A percentile compares a stretch with the other conserved stretches of the same genome.
Conservation (phyloP, 2,329 filamentous ascomycete genomes). For the Apiospora kogelbergensis region DNA sequence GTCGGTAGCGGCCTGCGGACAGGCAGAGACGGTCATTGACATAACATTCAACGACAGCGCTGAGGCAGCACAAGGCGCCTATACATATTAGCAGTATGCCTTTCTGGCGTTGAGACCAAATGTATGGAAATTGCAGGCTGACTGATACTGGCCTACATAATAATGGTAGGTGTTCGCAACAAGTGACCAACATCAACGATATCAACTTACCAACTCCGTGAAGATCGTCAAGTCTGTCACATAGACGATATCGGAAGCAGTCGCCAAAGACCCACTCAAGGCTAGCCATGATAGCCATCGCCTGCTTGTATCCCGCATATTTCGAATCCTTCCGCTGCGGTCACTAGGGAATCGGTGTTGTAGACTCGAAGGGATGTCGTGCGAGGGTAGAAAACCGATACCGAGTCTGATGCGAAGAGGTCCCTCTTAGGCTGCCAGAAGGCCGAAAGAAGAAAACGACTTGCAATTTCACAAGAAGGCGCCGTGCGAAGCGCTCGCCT, state of each 20-base stretch:
- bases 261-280: slow-evolving; percentile 17
- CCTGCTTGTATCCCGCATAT: neutral
- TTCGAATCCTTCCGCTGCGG: neutral
- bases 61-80: slow-evolving; percentile 51
- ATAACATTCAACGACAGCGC: slow-evolving; percentile 46
- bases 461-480: neutral
- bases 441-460: neutral
- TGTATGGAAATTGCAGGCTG: neutral
- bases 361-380: neutral
- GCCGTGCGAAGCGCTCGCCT: neutral
- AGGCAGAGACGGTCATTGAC: slow-evolving; percentile 41
- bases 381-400: neutral
- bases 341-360: neutral
- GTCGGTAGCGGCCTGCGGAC: slow-evolving; percentile 42
- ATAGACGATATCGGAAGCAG: slow-evolving; percentile 28
- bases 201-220: slow-evolving; percentile 27
- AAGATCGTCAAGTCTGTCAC: slow-evolving; percentile 32
- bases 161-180: neutral
- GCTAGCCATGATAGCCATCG: slow-evolving; percentile 11
- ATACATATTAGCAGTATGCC: neutral
- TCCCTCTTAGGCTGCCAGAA: neutral
- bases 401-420: neutral
- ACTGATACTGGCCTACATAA: neutral
- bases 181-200: neutral
- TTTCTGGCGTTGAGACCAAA: neutral